Base-by-base conservation (phyloP, 1,139 yeast species). In the Saccharomyces hybrid region DNA sequence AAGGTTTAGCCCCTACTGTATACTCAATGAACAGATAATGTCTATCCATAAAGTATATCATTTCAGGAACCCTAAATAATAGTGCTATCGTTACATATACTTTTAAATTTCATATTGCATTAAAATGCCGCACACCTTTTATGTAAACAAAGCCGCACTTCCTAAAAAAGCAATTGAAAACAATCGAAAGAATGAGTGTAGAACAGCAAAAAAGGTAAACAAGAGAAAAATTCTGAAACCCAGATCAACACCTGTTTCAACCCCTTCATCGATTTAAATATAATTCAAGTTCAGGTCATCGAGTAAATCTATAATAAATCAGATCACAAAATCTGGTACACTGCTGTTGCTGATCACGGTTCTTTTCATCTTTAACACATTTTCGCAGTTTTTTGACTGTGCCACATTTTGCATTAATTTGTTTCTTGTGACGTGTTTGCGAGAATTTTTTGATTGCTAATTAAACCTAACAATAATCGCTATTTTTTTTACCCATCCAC, bases 351-450 rank as follows among this genome's bases (percentile, higher is more conserved):
- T 38, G n/a, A 9, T 5, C 16, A 5, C 44, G 25, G n/a, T 16
- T 26, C 44, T 38, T 38, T 16, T 38, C 41, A 19, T 16, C 26
- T 38, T 11, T 38, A 16, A 4, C 11, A 19, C 25, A 9, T 38
- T 38, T 16, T 19, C 19, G n/a, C 44, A 38, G 44, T 38, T 38
- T 34, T 38, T 3, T 38, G 44, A 38, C 26, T 38, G 26, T 9
- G 8, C 44, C 44, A 38, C 23, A 38, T 11, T 38, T 38, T 38
- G 26, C 44, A 38, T 38, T 38, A 5, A 38, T 38, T 38, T 38
- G 44, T 38, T 38, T 38, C 16, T 46, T 42, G 55, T 57, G 58
- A 54, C 59, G 23, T 9, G n/a, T 9, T 38, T 38, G 19, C 44
- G 13, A 9, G 44, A 38, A 38, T 38, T 38, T 38, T 38, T 38